Base-by-base conservation (phyloP, 495 filamentous ascomycete species). In the Xylaria flabelliformis region DNA sequence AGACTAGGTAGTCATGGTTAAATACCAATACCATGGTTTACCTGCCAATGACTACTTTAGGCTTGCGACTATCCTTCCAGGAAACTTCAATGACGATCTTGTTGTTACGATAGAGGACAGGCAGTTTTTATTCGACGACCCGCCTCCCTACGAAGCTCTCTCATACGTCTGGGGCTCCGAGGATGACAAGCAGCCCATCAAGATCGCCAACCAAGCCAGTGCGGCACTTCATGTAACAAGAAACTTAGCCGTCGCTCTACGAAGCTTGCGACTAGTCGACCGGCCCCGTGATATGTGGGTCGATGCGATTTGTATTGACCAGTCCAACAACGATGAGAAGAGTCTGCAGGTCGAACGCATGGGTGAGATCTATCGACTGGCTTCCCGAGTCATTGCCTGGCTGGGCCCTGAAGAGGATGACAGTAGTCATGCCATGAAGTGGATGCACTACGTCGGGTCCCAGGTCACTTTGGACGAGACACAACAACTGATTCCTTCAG, bases 361-460 rank as follows among this genome's bases (percentile, higher is more conserved):
- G 77, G 75, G 61, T 13, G 67, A 75, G 15, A 79, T 81, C 26
- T 81, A 64, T 46, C 76, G 69, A 24, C 55, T 64, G 42, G 79
- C 79, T 21, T 26, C 53, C 26, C 69, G 70, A 21, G 75, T 80
- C 13, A 39, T 80, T 48, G 77, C 69, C 19, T 80, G 76, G 75
- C 75, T 81, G n/a, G 76, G 79, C 6, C 71, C 69, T 3, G 69
- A 66, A 24, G 65, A 59, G 12, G 70, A 70, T 12, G 39, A 66
- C 39, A 75, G 74, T 26, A 61, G 53, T 13, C 56, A 56, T 46
- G 74, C 74, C 58, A 71, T 77, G 74, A 36, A 65, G 3, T 55
- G 55, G 1, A 53, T 74, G 12, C 36, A 55, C 15, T 65, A 65
- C 46, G 4, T 75, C 39, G 74, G 72, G 9, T 63, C 72, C n/a